phyloP scores from a whole-genome alignment of 208 protist species.

The Leishmania aethiopica region DNA sequence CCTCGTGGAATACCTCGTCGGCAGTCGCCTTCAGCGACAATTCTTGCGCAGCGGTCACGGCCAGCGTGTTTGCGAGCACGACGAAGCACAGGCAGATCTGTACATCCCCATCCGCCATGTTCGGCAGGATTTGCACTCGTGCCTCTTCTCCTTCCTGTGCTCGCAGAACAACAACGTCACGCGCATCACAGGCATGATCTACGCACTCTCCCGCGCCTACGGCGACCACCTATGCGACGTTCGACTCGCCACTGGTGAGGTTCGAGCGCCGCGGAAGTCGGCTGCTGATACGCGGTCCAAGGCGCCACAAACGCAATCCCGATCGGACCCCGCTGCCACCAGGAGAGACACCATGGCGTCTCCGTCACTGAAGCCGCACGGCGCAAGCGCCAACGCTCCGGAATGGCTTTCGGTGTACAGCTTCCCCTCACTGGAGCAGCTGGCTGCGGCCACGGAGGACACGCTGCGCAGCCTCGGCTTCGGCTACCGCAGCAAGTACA shows the following conservation, averaged over 20 bases:
- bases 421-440: constrained; percentile 57
- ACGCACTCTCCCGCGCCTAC: constrained; percentile 43
- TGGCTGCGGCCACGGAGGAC: constrained; percentile 36
- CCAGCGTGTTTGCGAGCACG: constrained; percentile 7
- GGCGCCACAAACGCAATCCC: not conserved
- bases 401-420: constrained; percentile 47
- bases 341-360: not conserved
- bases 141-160: constrained; percentile 75
- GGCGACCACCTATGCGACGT: constrained; percentile 64
- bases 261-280: constrained; percentile 6
- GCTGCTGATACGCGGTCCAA: not conserved
- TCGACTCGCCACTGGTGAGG: constrained; percentile 37
- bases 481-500: constrained; percentile 80
- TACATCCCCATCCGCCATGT: constrained; percentile 54
- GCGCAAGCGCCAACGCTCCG: not conserved
- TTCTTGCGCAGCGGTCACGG: too few relatives aligned
- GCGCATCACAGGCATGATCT: constrained; percentile 70
- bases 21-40: not conserved
- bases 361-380: not conserved
- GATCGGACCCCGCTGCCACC: not conserved
- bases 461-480: constrained; percentile 52
- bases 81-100: not conserved
- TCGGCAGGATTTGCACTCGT: constrained; percentile 76
- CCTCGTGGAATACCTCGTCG: constrained; percentile 46
- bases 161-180: constrained; percentile 87